phyloP scores from a whole-genome alignment of 2,329 filamentous ascomycete genomes.

The Fusarium robinianum region DNA sequence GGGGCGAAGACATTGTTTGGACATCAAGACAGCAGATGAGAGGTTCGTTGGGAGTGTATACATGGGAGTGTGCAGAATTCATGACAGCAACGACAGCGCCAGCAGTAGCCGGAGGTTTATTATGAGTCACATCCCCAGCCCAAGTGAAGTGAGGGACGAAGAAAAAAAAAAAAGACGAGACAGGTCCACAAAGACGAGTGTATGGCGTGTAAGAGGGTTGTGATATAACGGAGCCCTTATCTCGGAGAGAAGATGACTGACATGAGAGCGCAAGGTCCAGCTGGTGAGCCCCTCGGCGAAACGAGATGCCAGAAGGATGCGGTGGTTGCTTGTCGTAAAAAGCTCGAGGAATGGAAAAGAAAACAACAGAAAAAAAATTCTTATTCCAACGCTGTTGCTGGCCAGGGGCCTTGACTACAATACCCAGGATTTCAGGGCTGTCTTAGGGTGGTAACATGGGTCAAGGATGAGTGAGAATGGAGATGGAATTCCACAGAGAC shows the following conservation, averaged over 20 bases:
- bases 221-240: too few relatives aligned
- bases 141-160: conserved; percentile 11
- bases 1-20: conserved; percentile 36
- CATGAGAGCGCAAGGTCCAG: conserved; percentile 4
- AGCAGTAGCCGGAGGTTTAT: conserved; percentile 22
- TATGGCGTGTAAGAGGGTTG: too few relatives aligned
- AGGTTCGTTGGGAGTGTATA: conserved; percentile 37
- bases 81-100: conserved; percentile 28
- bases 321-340: conserved; percentile 11
- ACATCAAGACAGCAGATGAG: conserved; percentile 38
- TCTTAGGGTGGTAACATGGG: conserved; percentile 27
- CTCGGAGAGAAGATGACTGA: too few relatives aligned
- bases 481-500: conserved; percentile 23
- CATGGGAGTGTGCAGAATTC: conserved; percentile 28
- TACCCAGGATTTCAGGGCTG: conserved; percentile 19
- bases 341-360: too few relatives aligned
- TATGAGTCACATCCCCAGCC: conserved; percentile 36
- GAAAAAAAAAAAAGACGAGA: conserved; percentile 6
- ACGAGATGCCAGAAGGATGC: conserved; percentile 14
- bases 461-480: conserved; percentile 34
- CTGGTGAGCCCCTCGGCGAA: conserved; percentile 13
- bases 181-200: too few relatives aligned
- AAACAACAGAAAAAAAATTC: conserved; percentile 22
- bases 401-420: conserved; percentile 10
- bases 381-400: conserved; percentile 19